phyloP scores from a whole-genome alignment of 768 basidiomycete genomes.

The Amanita inopinata region DNA sequence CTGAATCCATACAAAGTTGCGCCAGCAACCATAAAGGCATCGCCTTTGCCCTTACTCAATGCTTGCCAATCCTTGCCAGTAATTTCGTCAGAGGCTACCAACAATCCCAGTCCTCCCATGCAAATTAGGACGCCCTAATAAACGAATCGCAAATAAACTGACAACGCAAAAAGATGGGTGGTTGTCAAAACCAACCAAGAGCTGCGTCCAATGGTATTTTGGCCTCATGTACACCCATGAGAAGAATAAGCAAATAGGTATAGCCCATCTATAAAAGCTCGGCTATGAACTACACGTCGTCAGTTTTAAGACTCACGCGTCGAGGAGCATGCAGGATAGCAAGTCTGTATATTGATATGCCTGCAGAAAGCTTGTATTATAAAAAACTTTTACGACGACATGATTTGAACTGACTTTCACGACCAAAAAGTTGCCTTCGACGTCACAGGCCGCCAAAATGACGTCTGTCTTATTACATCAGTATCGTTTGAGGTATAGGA shows the following conservation, averaged over 20 bases:
- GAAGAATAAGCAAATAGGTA: slow-evolving; percentile 78
- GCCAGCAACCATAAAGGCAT: slow-evolving; percentile 80
- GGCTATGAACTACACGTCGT: too few relatives aligned
- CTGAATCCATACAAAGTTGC: slow-evolving; percentile 83
- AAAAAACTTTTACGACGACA: background rate
- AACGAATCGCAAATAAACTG: background rate
- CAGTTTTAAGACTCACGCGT: slow-evolving; percentile 44
- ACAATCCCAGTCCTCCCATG: slow-evolving; percentile 65
- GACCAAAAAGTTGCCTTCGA: slow-evolving; percentile 83
- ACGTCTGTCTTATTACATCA: slow-evolving; percentile 39
- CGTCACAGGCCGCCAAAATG: slow-evolving; percentile 70
- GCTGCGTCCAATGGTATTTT: slow-evolving; percentile 76
- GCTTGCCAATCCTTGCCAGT: slow-evolving; percentile 72
- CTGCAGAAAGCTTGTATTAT: slow-evolving; percentile 20
- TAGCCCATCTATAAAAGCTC: slow-evolving; percentile 93
- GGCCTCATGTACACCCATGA: slow-evolving; percentile 77
- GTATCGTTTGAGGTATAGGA: background rate
- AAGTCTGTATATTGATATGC: slow-evolving; percentile 84
- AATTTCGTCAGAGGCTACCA: slow-evolving; percentile 69
- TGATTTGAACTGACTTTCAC: slow-evolving; percentile 45
- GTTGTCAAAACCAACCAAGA: slow-evolving; percentile 41
- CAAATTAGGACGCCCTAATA: slow-evolving; percentile 63
- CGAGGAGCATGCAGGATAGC: slow-evolving; percentile 86
- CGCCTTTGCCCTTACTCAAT: slow-evolving; percentile 60
- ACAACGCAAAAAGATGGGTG: background rate